phyloP scores from a whole-genome alignment of 164 flowering plant species.

The Warburgia ugandensis region DNA sequence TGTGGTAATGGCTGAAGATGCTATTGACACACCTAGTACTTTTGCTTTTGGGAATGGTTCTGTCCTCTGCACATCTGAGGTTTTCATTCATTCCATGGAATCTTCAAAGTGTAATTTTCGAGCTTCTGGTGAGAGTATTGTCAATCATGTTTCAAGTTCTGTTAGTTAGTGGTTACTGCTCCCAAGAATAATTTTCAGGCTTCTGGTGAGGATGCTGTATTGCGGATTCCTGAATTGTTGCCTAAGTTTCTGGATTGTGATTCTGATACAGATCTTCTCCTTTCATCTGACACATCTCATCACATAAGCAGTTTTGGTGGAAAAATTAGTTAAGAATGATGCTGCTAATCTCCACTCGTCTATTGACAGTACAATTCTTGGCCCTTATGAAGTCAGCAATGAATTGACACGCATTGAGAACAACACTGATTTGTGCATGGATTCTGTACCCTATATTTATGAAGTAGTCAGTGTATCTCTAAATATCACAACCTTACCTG shows the following conservation, averaged over 20 bases:
- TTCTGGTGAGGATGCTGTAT: constrained; percentile 1
- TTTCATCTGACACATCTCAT: constrained; percentile 1
- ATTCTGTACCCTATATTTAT: constrained; percentile 4
- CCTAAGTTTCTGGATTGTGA: background rate
- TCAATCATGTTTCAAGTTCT: background rate
- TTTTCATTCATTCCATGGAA: no score
- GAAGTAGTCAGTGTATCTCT: constrained; percentile 1
- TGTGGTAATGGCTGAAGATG: background rate
- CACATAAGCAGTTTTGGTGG: background rate
- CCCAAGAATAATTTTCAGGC: background rate
- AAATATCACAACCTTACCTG: constrained; percentile 7
- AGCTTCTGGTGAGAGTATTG: background rate
- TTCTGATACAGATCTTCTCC: background rate
- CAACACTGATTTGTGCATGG: constrained; percentile 5
- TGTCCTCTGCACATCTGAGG: background rate
- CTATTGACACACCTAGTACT: background rate
- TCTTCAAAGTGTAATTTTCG: background rate
- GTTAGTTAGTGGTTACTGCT: background rate
- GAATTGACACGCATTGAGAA: constrained; percentile 14
- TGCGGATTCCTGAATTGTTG: background rate
- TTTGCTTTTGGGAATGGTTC: background rate
- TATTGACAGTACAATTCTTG: background rate
- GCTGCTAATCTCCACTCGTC: background rate
- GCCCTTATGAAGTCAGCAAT: constrained; percentile 2
- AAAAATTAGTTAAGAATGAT: background rate